Evolutionary conservation across 129 eudicot genomes (phyloP).

Genomic region (Centrapalus pauciflorus): DNA sequence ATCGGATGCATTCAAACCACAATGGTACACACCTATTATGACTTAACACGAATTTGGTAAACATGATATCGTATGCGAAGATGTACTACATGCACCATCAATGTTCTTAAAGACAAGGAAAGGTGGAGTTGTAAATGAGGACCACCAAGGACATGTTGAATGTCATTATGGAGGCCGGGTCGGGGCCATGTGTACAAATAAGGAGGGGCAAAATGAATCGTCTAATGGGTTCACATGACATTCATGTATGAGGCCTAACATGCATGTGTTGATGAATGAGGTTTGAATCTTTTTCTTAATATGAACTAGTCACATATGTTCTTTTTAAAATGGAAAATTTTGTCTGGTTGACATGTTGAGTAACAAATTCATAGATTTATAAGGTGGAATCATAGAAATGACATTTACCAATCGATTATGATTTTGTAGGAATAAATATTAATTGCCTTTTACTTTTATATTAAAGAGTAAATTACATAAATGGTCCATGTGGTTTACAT

Average conservation of each 20-base stretch:
- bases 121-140: constrained; percentile 8
- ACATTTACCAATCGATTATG: too few relatives aligned
- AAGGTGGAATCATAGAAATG: too few relatives aligned
- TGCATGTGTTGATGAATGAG: background rate
- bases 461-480: too few relatives aligned
- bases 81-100: constrained; percentile 21
- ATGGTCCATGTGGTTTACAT: too few relatives aligned
- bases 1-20: constrained; percentile 10
- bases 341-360: too few relatives aligned
- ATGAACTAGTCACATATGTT: too few relatives aligned
- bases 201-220: constrained; percentile 23
- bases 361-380: too few relatives aligned
- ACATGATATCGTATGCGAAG: constrained; percentile 17
- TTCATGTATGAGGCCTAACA: background rate
- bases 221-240: background rate
- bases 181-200: constrained; percentile 19
- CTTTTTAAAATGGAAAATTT: too few relatives aligned
- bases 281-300: background rate
- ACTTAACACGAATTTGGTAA: constrained; percentile 11
- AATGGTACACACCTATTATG: background rate
- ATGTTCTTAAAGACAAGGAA: constrained; percentile 11
- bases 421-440: too few relatives aligned
- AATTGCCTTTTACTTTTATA: too few relatives aligned
- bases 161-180: constrained; percentile 1
- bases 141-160: constrained; percentile 23